These are phyloP conservation scores for Barnettozyma salicaria DNA, from an alignment of 805 yeast genomes.

Conservation along the genomic window DNA sequence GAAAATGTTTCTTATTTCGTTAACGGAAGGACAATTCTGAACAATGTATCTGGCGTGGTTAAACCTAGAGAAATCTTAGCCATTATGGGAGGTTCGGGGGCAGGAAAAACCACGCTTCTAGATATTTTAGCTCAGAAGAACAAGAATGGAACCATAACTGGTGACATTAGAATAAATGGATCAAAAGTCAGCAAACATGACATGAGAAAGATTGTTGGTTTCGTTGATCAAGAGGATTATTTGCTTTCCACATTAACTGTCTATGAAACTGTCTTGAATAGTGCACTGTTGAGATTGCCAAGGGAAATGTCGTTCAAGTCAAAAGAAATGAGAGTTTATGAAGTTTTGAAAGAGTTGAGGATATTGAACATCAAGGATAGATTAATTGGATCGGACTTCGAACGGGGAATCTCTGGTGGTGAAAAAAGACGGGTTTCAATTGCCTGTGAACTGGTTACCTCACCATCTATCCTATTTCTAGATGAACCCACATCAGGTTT, in stretches of 20 bases:
- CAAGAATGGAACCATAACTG: conserved; percentile 66
- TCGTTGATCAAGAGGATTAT: conserved; percentile 94
- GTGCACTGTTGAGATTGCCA: conserved; percentile 86
- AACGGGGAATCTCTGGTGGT: conserved; percentile 91
- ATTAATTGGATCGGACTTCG: conserved; percentile 81
- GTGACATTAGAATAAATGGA: conserved; percentile 77
- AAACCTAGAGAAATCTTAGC: conserved; percentile 88
- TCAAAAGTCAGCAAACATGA: conserved; percentile 34
- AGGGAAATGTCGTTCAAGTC: conserved; percentile 64
- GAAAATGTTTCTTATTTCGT: conserved; percentile 60
- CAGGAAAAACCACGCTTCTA: conserved; percentile 91
- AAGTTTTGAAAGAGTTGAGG: conserved; percentile 79
- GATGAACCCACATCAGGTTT: conserved; percentile 96
- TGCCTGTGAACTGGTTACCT: conserved; percentile 88
- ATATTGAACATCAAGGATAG: conserved; percentile 79
- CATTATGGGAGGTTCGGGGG: conserved; percentile 98
- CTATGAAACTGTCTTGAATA: conserved; percentile 88
- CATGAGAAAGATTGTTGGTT: conserved; percentile 71
- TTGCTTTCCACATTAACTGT: conserved; percentile 90
- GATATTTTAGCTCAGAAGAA: conserved; percentile 88
- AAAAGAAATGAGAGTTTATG: conserved; percentile 74
- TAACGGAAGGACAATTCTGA: conserved; percentile 49
- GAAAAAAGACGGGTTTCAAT: conserved; percentile 89
- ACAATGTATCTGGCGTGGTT: conserved; percentile 65
- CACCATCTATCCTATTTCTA: conserved; percentile 74